Base-by-base conservation (phyloP, 495 filamentous ascomycete genomes). In the Neurospora hispaniola region DNA sequence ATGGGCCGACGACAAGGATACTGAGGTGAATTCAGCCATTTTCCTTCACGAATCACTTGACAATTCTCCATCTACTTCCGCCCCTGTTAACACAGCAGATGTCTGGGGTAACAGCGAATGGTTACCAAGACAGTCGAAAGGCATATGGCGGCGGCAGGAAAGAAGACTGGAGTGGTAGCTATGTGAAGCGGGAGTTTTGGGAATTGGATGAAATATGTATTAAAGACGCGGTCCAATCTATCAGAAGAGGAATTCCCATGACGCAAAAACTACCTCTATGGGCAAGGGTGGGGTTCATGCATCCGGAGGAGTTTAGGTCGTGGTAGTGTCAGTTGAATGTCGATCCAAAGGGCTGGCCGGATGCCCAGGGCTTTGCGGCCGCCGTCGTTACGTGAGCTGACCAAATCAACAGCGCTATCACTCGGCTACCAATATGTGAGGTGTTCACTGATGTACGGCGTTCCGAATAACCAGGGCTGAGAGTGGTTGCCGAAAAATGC, bases 1-100 rank as follows among this genome's bases (percentile, higher is more conserved):
- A 48, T 66, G 66, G 69, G 76, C 69, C 23, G 69, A 73, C n/a
- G 73, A 74, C 39, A 74, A 35, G 27, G 76, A 69, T 43, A 69
- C 6, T 6, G 54, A 66, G 27, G 54, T 66, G 6, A 66, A 18
- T 38, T 27, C 14, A 66, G 54, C 27, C 54, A 66, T 66, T 35
- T 66, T 35, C 54, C 27, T 27, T 66, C 27, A 66, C 54, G 16
- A 66, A 38, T 66, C 27, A 66, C 27, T 66, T 35, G 35, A 66
- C 23, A 35, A 18, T 16, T 35, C 8, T 35, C 14, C 54, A 27
- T 35, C 54, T 27, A 4, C 27, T 66, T 66, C 27, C 54, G 54
- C 27, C 54, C 27, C 18, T 66, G 27, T 62, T 23, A 12, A 31
- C 54, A 31, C 48, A 62, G 54, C 12, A 31, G 54, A 66, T 66